Percentiles rank a stretch among this genome's conserved stretches.
phyloP scores from a whole-genome alignment of 345 rosid genomes.

The Gossypium turneri region DNA sequence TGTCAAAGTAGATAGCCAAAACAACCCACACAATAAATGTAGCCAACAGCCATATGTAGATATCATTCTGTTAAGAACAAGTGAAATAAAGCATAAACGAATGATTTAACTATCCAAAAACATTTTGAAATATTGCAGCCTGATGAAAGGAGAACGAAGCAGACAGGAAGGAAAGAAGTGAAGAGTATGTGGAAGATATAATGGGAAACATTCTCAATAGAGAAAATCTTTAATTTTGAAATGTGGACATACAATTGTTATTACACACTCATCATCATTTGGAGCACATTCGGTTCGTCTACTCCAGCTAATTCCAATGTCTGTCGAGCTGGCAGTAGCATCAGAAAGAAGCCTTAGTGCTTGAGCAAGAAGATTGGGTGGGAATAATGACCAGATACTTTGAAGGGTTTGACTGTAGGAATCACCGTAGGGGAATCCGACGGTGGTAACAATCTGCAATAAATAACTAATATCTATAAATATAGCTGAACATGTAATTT shows the following conservation, averaged over 20 bases:
- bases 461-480: slow-evolving; percentile 16
- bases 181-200: not conserved
- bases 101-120: not conserved
- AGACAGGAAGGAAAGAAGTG: not conserved
- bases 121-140: not conserved
- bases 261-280: slow-evolving; percentile 50
- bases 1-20: slow-evolving; percentile 81
- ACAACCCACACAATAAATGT: slow-evolving; percentile 64
- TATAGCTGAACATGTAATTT: slow-evolving; percentile 9
- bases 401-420: slow-evolving; percentile 24
- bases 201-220: not conserved
- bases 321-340: slow-evolving; percentile 67
- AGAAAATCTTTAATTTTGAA: slow-evolving; percentile 7
- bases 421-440: slow-evolving; percentile 59
- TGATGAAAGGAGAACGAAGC: not conserved
- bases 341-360: slow-evolving; percentile 49
- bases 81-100: not conserved
- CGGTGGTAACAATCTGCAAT: slow-evolving; percentile 52
- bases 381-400: slow-evolving; percentile 73
- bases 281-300: slow-evolving; percentile 51
- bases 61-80: slow-evolving; percentile 59
- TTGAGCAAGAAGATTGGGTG: slow-evolving; percentile 83
- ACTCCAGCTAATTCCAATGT: slow-evolving; percentile 82
- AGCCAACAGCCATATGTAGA: slow-evolving; percentile 62
- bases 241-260: slow-evolving; percentile 57